Evolutionary conservation across 2,329 filamentous ascomycete genomes (phyloP).

Genomic region (Cercospora zeae-maydis): DNA sequence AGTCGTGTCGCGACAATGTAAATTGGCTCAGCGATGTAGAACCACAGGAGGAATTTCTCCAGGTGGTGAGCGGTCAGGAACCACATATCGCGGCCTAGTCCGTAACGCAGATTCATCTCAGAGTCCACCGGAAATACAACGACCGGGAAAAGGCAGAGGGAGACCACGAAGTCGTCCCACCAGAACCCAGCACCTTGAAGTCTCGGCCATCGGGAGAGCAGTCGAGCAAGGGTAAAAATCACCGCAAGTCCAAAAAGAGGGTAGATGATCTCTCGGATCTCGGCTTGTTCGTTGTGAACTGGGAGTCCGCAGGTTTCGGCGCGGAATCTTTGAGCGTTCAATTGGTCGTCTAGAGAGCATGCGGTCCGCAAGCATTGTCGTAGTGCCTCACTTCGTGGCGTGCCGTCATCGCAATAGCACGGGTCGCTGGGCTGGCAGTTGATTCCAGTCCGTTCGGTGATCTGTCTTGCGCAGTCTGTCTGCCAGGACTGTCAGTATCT

Average conservation of each 20-base stretch:
- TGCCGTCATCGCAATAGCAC: slow-evolving; percentile 3
- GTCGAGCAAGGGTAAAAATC: slow-evolving; percentile 11
- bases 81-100: slow-evolving; percentile 16
- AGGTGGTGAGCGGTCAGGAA: slow-evolving; percentile 3
- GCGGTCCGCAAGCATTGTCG: not conserved
- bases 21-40: slow-evolving; percentile 14
- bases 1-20: slow-evolving; percentile 12
- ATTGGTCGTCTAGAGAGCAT: slow-evolving; percentile 8
- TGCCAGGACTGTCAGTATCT: not conserved
- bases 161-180: slow-evolving; percentile 16
- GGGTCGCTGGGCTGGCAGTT: slow-evolving; percentile 4
- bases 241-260: slow-evolving; percentile 10
- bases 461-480: not conserved
- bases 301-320: slow-evolving; percentile 5
- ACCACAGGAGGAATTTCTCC: slow-evolving; percentile 14
- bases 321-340: slow-evolving; percentile 3
- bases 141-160: slow-evolving; percentile 3
- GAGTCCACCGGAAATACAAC: slow-evolving; percentile 8
- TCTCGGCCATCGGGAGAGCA: slow-evolving; percentile 6
- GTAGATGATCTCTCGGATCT: slow-evolving; percentile 5
- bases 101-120: slow-evolving; percentile 11
- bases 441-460: not conserved
- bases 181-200: slow-evolving; percentile 8
- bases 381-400: slow-evolving; percentile 1
- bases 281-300: not conserved